These are phyloP conservation scores for Candida nitratophila DNA, from an alignment of 805 yeast genomes.

Conservation along the genomic window DNA sequence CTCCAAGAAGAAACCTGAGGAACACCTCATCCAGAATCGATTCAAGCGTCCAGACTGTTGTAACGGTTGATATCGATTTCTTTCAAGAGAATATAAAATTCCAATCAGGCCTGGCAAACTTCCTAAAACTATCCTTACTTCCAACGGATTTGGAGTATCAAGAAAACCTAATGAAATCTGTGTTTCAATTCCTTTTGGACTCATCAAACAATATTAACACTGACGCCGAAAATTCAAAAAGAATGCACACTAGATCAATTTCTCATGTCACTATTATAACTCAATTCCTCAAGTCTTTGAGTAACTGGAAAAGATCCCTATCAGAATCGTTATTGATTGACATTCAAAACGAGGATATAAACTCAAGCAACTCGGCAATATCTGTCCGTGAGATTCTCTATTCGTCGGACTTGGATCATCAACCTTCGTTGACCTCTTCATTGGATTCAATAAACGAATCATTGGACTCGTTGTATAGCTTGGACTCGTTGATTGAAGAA, in stretches of 20 bases:
- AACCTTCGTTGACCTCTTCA: neutral
- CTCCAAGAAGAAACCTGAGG: conserved; percentile 2
- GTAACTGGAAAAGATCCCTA: conserved; percentile 14
- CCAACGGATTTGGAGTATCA: neutral
- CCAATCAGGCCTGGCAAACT: neutral
- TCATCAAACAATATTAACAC: neutral
- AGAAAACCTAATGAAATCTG: neutral
- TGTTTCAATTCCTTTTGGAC: neutral
- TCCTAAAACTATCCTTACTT: neutral
- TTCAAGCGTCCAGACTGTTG: neutral
- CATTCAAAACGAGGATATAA: conserved; percentile 1
- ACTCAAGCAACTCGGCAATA: neutral
- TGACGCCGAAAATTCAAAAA: neutral
- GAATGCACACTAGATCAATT: neutral
- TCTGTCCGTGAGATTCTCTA: conserved; percentile 26
- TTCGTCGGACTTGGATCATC: conserved; percentile 11
- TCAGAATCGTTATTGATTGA: conserved; percentile 18
- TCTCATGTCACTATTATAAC: neutral
- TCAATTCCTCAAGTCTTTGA: conserved; percentile 1
- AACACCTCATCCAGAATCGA: neutral
- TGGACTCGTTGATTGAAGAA: conserved; percentile 10
- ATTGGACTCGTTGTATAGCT: conserved; percentile 12
- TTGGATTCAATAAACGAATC: conserved; percentile 3
- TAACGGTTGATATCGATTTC: neutral
- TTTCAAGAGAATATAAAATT: neutral